phyloP scores from a whole-genome alignment of 768 basidiomycete genomes.

The Podaxis sp. region DNA sequence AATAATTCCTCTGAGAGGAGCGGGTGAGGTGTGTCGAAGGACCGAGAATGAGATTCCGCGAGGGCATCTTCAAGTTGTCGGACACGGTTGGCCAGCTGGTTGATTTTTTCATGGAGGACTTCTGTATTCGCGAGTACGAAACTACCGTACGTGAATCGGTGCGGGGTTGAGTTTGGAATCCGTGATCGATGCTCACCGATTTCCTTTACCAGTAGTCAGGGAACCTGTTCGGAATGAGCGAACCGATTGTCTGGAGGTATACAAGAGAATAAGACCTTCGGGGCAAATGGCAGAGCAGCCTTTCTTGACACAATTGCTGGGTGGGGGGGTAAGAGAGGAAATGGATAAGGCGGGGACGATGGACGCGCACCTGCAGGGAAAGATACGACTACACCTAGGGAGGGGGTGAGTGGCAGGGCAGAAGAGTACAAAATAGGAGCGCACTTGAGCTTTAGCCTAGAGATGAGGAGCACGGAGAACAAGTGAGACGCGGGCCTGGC shows the following conservation, averaged over 20 bases:
- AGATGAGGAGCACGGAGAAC: constrained; percentile 14
- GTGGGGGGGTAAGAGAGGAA: constrained; percentile 15
- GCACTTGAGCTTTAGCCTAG: constrained; percentile 65
- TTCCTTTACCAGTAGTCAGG: constrained; percentile 70
- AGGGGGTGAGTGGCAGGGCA: constrained; percentile 13
- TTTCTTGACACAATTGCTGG: constrained; percentile 54
- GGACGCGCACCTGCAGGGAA: constrained; percentile 53
- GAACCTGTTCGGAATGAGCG: constrained; percentile 38
- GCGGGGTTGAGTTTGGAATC: constrained; percentile 4
- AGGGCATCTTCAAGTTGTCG: constrained; percentile 69
- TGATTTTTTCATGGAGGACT: constrained; percentile 65
- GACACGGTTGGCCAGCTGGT: constrained; percentile 52
- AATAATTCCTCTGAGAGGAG: constrained; percentile 58
- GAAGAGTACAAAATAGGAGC: constrained; percentile 19
- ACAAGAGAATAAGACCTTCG: constrained; percentile 36
- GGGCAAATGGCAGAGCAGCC: constrained; percentile 63
- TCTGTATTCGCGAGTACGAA: constrained; percentile 73
- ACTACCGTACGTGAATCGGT: constrained; percentile 24
- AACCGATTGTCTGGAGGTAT: constrained; percentile 12
- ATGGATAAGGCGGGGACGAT: constrained; percentile 1
- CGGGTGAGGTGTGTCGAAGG: constrained; percentile 49
- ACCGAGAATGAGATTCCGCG: constrained; percentile 41
- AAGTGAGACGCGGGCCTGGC: constrained; percentile 11
- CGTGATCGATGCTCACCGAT: constrained; percentile 39
- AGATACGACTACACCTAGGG: constrained; percentile 55